Base-by-base conservation (phyloP, 208 protist species). In the Lotmaria passim region DNA sequence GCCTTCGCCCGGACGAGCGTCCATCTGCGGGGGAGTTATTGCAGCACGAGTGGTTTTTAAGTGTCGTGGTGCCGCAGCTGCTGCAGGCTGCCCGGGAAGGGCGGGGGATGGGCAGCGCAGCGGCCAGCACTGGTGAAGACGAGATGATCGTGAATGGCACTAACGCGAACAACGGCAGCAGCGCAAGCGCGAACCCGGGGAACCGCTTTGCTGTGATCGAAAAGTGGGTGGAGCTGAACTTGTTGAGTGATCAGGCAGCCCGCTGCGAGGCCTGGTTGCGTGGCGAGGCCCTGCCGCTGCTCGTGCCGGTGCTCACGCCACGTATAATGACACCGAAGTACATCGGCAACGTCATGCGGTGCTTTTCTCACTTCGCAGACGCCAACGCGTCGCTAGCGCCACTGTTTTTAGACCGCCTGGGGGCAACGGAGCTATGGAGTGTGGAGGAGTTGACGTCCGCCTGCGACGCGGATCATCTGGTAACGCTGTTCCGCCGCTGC, bases 181-280 rank as follows among this genome's bases (percentile, higher is more conserved):
- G 7, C 31, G 50, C 19, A 5, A 44, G 10, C 5, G 64, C 24
- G 12, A 39, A 15, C n/a, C n/a, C n/a, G 34, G 46, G 61, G 33
- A 41, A 46, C 17, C 53, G 75, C 69, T 74, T 67, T 55, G 76
- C 81, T 7, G 66, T 78, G 14, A 69, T 95, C 31, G 78, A 60
- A 19, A 65, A 66, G 51, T 87, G 83, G 79, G 90, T 95, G 17
- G 78, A 90, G 70, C 55, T 28, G 36, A 79, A 83, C 47, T 62
- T 95, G n/a, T 85, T 87, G 55, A 60, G 41, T 39, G 56, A 76
- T 12, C 30, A 73, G 15, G 33, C 51, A 2, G 68, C 60, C 26
- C 73, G 80, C 48, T 78, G 86, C n/a, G 76, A 82, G 66, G 63
- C 76, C 56, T 95, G 90, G 88, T 59, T 93, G 50, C n/a, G 52